Evolutionary conservation across 129 eudicot species (phyloP).

Genomic region (Ambrosia artemisiifolia): DNA sequence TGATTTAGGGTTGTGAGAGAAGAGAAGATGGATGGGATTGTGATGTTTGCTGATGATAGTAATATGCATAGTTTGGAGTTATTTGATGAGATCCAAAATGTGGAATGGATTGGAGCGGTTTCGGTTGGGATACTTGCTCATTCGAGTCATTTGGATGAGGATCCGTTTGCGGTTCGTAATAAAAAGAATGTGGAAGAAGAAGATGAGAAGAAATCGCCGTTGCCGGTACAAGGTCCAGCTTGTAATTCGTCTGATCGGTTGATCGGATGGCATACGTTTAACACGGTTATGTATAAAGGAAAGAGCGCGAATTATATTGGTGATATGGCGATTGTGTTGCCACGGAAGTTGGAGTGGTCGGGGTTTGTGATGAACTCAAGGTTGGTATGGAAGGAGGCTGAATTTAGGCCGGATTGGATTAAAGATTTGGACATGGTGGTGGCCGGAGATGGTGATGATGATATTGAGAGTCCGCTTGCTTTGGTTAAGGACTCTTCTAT

Average conservation of each 20-base stretch:
- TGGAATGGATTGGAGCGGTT: slow-evolving; percentile 82
- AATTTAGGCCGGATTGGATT: slow-evolving; percentile 75
- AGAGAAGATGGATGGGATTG: slow-evolving; percentile 72
- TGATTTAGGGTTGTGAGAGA: slow-evolving; percentile 69
- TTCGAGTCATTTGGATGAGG: slow-evolving; percentile 53
- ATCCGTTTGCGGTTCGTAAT: slow-evolving; percentile 28
- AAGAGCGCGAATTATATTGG: slow-evolving; percentile 79
- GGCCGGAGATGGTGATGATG: slow-evolving; percentile 36
- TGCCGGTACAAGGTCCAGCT: slow-evolving; percentile 93
- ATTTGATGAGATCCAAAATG: slow-evolving; percentile 94
- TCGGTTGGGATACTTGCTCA: slow-evolving; percentile 91
- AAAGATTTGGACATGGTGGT: slow-evolving; percentile 54
- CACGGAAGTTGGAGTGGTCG: slow-evolving; percentile 78
- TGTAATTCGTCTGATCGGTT: slow-evolving; percentile 78
- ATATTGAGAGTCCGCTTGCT: slow-evolving; percentile 75
- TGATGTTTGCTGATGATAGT: slow-evolving; percentile 94
- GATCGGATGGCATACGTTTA: slow-evolving; percentile 83
- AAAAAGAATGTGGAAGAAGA: slow-evolving; percentile 36
- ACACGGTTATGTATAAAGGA: slow-evolving; percentile 42
- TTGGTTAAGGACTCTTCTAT: slow-evolving; percentile 65
- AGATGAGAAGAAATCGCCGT: slow-evolving; percentile 28
- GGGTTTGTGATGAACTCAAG: slow-evolving; percentile 88
- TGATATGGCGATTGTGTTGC: slow-evolving; percentile 80
- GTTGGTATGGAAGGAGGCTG: slow-evolving; percentile 77
- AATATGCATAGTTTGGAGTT: slow-evolving; percentile 92